phyloP scores from a whole-genome alignment of 2,329 filamentous ascomycete species.

The Talaromyces amestolkiae region DNA sequence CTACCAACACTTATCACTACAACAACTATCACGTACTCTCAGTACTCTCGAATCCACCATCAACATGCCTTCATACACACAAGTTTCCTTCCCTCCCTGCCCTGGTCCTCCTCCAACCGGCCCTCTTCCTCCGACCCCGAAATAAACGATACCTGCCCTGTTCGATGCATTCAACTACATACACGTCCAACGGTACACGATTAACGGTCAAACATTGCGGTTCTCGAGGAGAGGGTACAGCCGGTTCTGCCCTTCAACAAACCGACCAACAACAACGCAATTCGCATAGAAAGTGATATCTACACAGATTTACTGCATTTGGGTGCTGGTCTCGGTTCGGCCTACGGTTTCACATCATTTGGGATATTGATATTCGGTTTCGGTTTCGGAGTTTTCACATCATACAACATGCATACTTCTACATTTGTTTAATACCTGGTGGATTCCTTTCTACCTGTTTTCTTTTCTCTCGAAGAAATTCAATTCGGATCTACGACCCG shows the following conservation, averaged over 20 bases:
- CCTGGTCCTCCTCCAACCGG: constrained; percentile 20
- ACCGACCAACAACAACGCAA: constrained; percentile 2
- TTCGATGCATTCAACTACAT: neutral
- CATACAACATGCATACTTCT: neutral
- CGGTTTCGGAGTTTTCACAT: neutral
- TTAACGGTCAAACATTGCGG: constrained; percentile 2
- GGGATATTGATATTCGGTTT: neutral
- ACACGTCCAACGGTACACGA: constrained; percentile 5
- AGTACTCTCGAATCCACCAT: neutral
- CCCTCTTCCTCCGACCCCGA: constrained; percentile 20
- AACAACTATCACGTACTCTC: neutral
- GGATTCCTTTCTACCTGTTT: neutral
- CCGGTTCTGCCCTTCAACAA: constrained; percentile 4
- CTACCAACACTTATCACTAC: neutral
- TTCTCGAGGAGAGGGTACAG: constrained; percentile 9
- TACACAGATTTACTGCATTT: neutral
- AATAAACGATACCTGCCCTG: constrained; percentile 12
- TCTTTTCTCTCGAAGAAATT: neutral
- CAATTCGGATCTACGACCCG: neutral
- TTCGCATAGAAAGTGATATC: constrained; percentile 8
- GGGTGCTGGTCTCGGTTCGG: constrained; percentile 6
- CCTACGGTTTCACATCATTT: constrained; percentile 2
- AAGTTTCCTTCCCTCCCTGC: constrained; percentile 19
- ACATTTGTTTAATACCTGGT: neutral
- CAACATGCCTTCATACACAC: constrained; percentile 19